Percentiles rank a stretch among this genome's conserved stretches.
phyloP scores from a whole-genome alignment of 2,329 filamentous ascomycete species.

The Cordyceps farinosa region DNA sequence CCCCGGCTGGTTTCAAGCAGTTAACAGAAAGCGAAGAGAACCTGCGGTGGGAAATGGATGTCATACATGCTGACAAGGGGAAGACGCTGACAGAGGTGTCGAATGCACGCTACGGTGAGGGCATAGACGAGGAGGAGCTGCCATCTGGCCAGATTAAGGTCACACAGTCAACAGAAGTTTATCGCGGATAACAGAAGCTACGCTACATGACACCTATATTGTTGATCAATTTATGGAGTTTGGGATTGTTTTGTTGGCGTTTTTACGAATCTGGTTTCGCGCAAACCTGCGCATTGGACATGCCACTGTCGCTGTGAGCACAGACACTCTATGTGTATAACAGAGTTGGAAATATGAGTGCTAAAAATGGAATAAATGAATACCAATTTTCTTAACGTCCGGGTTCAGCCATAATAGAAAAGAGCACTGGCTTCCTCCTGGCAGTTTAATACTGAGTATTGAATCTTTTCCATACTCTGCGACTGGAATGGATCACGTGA shows the following conservation, averaged over 20 bases:
- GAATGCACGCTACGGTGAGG: neutral
- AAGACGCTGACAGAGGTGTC: conserved; percentile 19
- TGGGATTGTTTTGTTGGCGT: neutral
- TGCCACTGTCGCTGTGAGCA: too few relatives aligned
- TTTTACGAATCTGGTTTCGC: neutral
- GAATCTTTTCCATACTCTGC: too few relatives aligned
- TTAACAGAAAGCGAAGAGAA: conserved; percentile 24
- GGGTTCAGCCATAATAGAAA: too few relatives aligned
- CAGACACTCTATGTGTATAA: neutral
- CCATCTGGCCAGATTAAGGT: conserved; percentile 17
- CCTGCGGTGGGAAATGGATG: conserved; percentile 22
- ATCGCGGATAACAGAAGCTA: neutral
- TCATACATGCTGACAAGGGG: conserved; percentile 20
- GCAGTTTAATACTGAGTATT: too few relatives aligned
- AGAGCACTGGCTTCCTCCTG: too few relatives aligned
- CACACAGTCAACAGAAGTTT: conserved; percentile 17
- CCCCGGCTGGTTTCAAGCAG: conserved; percentile 17
- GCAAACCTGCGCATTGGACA: too few relatives aligned
- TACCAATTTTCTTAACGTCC: too few relatives aligned
- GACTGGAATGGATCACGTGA: neutral
- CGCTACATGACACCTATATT: neutral
- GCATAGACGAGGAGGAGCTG: conserved; percentile 7
- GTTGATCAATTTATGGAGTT: neutral
- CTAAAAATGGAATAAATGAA: too few relatives aligned
- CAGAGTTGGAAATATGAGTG: too few relatives aligned